A percentile compares a stretch with the other conserved stretches of the same genome.
Evolutionary conservation across 140 eudicot genomes (phyloP).

Genomic region (Oenanthe javanica): DNA sequence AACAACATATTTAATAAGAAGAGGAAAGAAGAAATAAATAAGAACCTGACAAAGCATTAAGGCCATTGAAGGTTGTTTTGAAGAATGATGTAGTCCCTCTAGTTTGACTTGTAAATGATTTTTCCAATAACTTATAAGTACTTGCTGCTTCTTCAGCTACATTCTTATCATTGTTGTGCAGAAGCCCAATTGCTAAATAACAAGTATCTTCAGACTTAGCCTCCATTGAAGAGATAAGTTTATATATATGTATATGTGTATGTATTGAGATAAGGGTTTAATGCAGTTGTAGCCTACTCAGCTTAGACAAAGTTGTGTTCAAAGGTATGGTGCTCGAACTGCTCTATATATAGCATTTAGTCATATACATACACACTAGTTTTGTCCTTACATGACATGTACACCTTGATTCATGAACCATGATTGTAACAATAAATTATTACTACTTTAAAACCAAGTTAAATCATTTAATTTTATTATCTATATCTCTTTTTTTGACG

Average conservation of each 20-base stretch:
- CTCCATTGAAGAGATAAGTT: constrained; percentile 7
- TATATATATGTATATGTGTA: background rate
- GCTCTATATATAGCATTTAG: background rate
- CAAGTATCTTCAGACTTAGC: background rate
- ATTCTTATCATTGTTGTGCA: background rate
- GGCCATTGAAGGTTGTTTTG: constrained; percentile 70
- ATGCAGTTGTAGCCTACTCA: background rate
- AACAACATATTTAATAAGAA: background rate
- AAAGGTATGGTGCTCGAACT: background rate
- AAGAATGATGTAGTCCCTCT: constrained; percentile 37
- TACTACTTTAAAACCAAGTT: too few relatives aligned
- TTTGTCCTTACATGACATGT: background rate
- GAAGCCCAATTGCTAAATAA: background rate
- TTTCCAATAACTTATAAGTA: background rate
- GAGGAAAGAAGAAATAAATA: background rate
- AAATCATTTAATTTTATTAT: too few relatives aligned
- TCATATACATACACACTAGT: background rate
- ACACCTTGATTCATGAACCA: background rate
- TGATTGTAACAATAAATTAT: background rate
- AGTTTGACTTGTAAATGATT: background rate
- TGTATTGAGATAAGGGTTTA: background rate
- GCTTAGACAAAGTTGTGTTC: background rate
- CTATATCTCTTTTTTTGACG: too few relatives aligned
- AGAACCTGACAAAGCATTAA: constrained; percentile 46
- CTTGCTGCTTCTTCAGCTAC: background rate